Evolutionary conservation across 1,284 basidiomycete species (phyloP), one percentile per base, ranked within the genome.

Genomic region (Trametes polyzona): DNA sequence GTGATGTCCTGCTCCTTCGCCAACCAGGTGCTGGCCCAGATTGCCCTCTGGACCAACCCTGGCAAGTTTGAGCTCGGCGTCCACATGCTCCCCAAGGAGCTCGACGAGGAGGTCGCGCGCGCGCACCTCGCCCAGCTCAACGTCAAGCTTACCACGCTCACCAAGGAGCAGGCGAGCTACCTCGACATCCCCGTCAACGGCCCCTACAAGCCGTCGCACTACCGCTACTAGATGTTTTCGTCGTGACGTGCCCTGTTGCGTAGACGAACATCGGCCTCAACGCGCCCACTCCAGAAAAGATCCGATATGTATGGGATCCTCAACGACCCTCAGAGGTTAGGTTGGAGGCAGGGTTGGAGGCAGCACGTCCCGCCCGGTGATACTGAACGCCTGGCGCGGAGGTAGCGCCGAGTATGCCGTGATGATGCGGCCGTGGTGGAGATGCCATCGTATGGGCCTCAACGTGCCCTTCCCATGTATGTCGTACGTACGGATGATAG

Each of bases 1-100:
- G 96, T 99, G 81, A 99, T 99, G 97, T 98, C 96, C 35, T 98
- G 95, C 83, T 99, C 97, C 54, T 99, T 99, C 84, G 82, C 94
- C 76, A 99, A 99, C 86, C 96, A 99, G 81, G 93, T 95, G 61
- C 84, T 99, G 66, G 96, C 96, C 47, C 96, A 99, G 82, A 98
- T 99, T 70, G 96, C 95, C 26, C 89, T 99, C 73, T 99, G 95
- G 96, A 95, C 92, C 57, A 92, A 90, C 69, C 89, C 90, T 37
- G 83, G 86, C 72, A 84, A 88, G 73, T 98, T 98, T 88, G 89
- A 91, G 57, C 84, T 97, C 67, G 95, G 95, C 65, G 95, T 96
- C 55, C 94, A 96, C 83, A 94, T 96, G 81, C 84, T 99, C 42
- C 96, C 96, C 68, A 99, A 99, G 84, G 88, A 92, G 64, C 90